Base-by-base conservation (phyloP, 176 grass and related monocot genomes). In the Panicum miliaceum region DNA sequence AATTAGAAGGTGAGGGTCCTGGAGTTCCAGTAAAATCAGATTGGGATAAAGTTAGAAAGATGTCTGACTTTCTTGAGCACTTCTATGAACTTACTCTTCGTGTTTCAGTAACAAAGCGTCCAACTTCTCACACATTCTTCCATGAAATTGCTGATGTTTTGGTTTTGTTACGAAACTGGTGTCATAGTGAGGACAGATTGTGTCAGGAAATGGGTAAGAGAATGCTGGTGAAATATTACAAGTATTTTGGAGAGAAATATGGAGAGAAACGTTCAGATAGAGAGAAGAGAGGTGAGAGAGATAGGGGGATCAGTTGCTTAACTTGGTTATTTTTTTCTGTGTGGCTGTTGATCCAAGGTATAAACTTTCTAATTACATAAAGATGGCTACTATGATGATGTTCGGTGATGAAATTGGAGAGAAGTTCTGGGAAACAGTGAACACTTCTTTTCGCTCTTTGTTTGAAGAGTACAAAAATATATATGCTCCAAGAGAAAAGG, bases 311-410 rank as follows among this genome's bases (percentile, higher is more conserved):
- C 59, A 62, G 4, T 6, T 62, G 20, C 40, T 70, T 1, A 70
- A 59, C 4, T 3, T 77, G 18, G 14, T 27, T 77, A 41, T 41
- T 41, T 41, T 41, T 7, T 41, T 41, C 7, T 15, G 5, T 80
- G 43, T 67, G n/a, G 62, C 61, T 1, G 20, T 67, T 52, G 51
- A 57, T 57, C 73, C 73, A 76, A 76, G 73, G 51, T 76, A 76
- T 27, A 76, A 76, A 20, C 51, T 65, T 8, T 67, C 77, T 4
- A 2, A n/a, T 51, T 52, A 67, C 29, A 38, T 13, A 52, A 80
- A 53, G 19, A 52, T 68, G 16, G 63, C 7, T 53, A 80, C 0
- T 2, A 9, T 80, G 6, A 12, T 52, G 3, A 19, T 80, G 19
- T 67, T 80, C 67, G 45, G 45, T 65, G 4, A 20, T 11, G 58